Conservation (phyloP, 306 rosid genomes). For the Cercis canadensis region DNA sequence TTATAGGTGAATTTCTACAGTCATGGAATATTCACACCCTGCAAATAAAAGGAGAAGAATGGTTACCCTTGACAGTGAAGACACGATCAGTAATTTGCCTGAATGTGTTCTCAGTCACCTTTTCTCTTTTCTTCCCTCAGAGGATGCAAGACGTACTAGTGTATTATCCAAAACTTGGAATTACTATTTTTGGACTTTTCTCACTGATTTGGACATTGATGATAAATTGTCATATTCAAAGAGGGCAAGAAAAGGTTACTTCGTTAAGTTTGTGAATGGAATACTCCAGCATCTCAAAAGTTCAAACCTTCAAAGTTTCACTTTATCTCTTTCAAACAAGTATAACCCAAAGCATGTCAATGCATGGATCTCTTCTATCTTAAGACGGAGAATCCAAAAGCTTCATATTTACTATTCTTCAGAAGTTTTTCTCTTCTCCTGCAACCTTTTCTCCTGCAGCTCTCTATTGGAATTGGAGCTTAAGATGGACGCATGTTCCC, state of each 20-base stretch:
- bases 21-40: too few species aligned
- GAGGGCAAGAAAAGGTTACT: neutral
- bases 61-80: neutral
- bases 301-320: neutral
- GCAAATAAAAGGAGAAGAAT: too few species aligned
- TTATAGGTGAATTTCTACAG: too few species aligned
- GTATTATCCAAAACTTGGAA: neutral
- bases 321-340: neutral
- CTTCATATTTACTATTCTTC: neutral
- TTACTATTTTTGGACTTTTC: neutral
- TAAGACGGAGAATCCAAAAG: neutral
- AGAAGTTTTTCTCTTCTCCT: neutral
- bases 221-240: neutral
- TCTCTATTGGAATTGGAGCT: neutral
- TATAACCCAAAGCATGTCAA: neutral
- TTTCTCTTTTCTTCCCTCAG: neutral
- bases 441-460: neutral
- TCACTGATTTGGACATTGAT: neutral
- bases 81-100: neutral
- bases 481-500: neutral
- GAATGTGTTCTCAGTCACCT: neutral
- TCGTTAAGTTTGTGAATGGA: neutral
- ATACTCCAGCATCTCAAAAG: neutral
- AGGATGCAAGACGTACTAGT: neutral
- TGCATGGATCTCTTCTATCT: neutral